Evolutionary conservation across 306 rosid genomes (phyloP), one percentile per base, ranked within the genome.

Genomic region (Lathyrus aphaca): DNA sequence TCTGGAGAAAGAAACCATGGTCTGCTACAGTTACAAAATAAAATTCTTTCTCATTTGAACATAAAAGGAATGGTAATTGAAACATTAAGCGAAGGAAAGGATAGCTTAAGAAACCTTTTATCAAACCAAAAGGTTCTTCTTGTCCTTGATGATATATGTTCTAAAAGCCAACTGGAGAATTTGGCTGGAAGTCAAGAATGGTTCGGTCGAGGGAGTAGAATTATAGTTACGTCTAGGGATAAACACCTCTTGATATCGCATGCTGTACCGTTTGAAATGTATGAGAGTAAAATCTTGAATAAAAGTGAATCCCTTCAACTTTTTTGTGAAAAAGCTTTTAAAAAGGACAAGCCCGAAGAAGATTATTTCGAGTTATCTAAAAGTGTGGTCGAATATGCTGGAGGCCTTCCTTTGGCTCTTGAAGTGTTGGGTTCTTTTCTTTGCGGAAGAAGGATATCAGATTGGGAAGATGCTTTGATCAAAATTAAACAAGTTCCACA

Each of bases 371-470:
- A 78, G 45, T 8, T 78, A 8, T 72, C 74, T 0, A 15, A 49
- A 39, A 15, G 1, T 25, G 45, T 73, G 1, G 59, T 72, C 8
- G 3, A 39, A 15, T 72, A 72, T 66, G 65, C 78, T 10, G n/a
- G 42, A 7, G 61, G 82, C 35, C 74, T 72, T 73, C 82, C 82
- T 10, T 13, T 78, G 60, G 66, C 78, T 17, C 71, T 72, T 19
- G 40, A 72, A 66, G 70, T 72, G n/a, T 1, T 66, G 29, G 78
- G 82, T 27, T 72, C 66, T 23, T 39, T 44, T 5, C 40, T 78
- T 3, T 27, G 39, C 11, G 72, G 23, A 58, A 72, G 51, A 19
- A 3, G 21, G 9, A 2, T 21, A 38, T 1, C n/a, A 12, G 35
- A 48, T 27, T 72, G 78, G 82, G 5, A 66, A 78, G 64, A 59